Evolutionary conservation across 1,284 basidiomycete species (phyloP).

Genomic region (Coniophora puteana): DNA sequence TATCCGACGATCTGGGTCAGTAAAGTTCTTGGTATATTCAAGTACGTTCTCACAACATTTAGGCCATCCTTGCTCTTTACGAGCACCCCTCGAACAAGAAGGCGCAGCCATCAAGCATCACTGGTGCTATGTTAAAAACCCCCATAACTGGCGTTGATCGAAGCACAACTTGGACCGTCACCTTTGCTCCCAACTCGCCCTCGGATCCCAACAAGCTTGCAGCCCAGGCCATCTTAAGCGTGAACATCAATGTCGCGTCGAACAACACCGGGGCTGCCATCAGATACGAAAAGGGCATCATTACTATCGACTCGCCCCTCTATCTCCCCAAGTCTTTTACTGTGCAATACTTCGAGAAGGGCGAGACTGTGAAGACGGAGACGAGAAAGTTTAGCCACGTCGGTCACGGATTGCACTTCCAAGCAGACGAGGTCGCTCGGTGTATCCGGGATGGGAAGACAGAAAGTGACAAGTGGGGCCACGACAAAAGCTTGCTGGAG

Average conservation of each 20-base stretch:
- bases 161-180: constrained; percentile 73
- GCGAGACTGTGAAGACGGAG: constrained; percentile 53
- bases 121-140: constrained; percentile 67
- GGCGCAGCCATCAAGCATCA: constrained; percentile 52
- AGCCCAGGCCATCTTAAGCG: constrained; percentile 66
- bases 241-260: constrained; percentile 51
- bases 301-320: constrained; percentile 59
- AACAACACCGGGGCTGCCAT: constrained; percentile 51
- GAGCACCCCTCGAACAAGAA: constrained; percentile 71
- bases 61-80: constrained; percentile 77
- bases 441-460: constrained; percentile 73
- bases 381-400: constrained; percentile 49
- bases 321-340: constrained; percentile 62
- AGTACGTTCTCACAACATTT: constrained; percentile 10
- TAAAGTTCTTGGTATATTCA: constrained; percentile 2
- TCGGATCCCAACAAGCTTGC: constrained; percentile 36
- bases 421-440: constrained; percentile 83
- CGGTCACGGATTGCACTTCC: constrained; percentile 68
- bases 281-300: constrained; percentile 65
- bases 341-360: constrained; percentile 56
- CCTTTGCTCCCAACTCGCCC: constrained; percentile 46
- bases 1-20: constrained; percentile 81
- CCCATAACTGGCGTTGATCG: constrained; percentile 77
- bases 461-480: constrained; percentile 74
- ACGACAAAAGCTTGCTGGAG: constrained; percentile 72